Percentiles rank a stretch among this genome's conserved stretches.
These are phyloP conservation scores for Fusarium verrucosum DNA, from an alignment of 2,329 filamentous ascomycete genomes.

Conservation along the genomic window DNA sequence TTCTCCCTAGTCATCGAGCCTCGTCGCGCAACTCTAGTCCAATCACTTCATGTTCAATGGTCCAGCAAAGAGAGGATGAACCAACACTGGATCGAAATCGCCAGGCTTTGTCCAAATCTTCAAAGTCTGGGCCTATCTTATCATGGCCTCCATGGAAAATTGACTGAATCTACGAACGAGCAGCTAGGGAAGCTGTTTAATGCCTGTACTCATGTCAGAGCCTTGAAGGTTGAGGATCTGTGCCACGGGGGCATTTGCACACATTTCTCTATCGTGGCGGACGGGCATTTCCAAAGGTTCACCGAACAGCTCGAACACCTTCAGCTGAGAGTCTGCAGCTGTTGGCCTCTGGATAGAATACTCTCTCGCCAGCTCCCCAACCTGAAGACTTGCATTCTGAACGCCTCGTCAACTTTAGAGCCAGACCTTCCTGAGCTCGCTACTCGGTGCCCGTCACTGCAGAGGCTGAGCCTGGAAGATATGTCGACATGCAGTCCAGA, in stretches of 20 bases:
- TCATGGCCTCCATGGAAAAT: no score
- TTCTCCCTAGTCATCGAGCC: constrained; percentile 16
- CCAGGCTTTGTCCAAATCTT: constrained; percentile 12
- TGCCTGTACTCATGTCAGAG: constrained; percentile 11
- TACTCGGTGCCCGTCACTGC: neutral
- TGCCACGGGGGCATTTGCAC: neutral
- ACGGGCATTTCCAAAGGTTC: neutral
- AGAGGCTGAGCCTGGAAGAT: neutral
- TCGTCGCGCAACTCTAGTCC: neutral
- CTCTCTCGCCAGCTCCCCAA: neutral
- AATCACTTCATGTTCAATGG: constrained; percentile 7
- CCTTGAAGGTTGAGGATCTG: neutral
- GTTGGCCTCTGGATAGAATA: no score
- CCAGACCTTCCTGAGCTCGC: no score
- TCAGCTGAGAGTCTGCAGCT: neutral
- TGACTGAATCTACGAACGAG: no score
- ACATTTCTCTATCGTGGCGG: neutral
- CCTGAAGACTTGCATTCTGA: neutral
- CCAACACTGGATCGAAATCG: neutral
- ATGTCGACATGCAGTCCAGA: no score
- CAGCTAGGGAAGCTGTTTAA: neutral
- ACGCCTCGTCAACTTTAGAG: no score
- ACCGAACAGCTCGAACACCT: neutral
- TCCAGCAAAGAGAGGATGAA: neutral
- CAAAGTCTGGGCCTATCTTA: neutral